These are phyloP conservation scores for Alternaria arbusti DNA, from an alignment of 2,329 filamentous ascomycete genomes.

Conservation along the genomic window DNA sequence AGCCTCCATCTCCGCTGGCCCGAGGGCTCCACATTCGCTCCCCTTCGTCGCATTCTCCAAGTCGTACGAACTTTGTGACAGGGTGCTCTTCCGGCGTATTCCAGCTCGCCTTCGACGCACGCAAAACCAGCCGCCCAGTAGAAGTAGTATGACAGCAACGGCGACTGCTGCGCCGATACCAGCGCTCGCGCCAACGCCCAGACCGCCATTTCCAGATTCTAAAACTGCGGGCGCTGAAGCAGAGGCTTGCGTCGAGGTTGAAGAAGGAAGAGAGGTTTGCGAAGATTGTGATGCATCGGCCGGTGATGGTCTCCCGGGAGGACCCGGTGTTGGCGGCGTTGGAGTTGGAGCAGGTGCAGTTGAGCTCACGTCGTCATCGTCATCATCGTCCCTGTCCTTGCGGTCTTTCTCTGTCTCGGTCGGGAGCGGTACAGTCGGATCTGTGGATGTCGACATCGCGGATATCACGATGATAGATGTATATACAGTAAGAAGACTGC, in stretches of 20 bases:
- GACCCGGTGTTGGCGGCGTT: background rate
- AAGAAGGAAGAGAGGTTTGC: constrained; percentile 1
- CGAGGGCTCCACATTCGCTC: constrained; percentile 1
- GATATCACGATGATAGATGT: background rate
- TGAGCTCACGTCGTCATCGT: constrained; percentile 15
- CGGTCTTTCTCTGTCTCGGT: constrained; percentile 6
- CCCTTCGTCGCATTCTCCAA: constrained; percentile 15
- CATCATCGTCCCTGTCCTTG: constrained; percentile 13
- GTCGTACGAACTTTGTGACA: constrained; percentile 11
- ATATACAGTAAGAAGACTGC: background rate
- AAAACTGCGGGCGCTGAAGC: background rate
- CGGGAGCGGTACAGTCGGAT: constrained; percentile 17
- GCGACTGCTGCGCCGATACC: constrained; percentile 28
- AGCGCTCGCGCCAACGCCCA: constrained; percentile 17
- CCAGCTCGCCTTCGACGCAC: constrained; percentile 12
- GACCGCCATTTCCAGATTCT: background rate
- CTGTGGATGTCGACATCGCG: constrained; percentile 14
- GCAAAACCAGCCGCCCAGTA: constrained; percentile 18
- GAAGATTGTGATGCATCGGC: background rate
- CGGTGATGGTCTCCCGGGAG: background rate
- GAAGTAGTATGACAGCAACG: constrained; percentile 13
- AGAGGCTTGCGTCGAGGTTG: constrained; percentile 1
- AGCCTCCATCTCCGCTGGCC: constrained; percentile 6
- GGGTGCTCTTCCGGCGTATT: constrained; percentile 5
- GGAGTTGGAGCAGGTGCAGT: background rate